These are phyloP conservation scores for Areca catechu DNA, from an alignment of 176 grass and related monocot species.

Conservation along the genomic window DNA sequence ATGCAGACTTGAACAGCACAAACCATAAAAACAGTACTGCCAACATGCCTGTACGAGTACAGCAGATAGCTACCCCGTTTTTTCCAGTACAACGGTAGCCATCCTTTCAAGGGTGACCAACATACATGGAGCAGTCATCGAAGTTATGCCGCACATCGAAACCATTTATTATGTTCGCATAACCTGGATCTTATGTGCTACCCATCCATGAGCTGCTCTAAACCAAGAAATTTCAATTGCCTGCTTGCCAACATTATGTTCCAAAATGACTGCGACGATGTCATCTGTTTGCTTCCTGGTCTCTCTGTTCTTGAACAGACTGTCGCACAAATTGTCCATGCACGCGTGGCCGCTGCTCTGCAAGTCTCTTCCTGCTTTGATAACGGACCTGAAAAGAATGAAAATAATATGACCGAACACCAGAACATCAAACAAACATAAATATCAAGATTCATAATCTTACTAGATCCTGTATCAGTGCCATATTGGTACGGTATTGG, in stretches of 20 bases:
- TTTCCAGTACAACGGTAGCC: neutral
- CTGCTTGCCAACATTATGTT: constrained; percentile 13
- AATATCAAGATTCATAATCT: too few relatives aligned
- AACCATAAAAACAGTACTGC: constrained; percentile 3
- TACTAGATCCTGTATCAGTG: too few relatives aligned
- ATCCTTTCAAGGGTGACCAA: constrained; percentile 5
- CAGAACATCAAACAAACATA: too few relatives aligned
- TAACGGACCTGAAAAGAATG: constrained; percentile 49
- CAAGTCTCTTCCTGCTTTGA: constrained; percentile 65
- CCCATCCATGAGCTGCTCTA: constrained; percentile 1
- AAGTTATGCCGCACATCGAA: constrained; percentile 4
- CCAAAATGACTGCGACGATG: neutral
- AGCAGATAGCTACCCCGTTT: neutral
- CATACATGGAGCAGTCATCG: neutral
- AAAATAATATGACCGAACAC: too few relatives aligned
- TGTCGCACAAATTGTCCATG: constrained; percentile 71
- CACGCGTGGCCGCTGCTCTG: constrained; percentile 63
- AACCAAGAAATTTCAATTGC: constrained; percentile 18
- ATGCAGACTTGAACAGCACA: neutral
- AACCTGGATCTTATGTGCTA: constrained; percentile 3
- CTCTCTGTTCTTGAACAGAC: constrained; percentile 24
- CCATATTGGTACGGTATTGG: too few relatives aligned
- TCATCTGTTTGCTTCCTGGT: constrained; percentile 48
- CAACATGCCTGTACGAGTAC: constrained; percentile 5
- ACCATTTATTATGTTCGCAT: constrained; percentile 6